A percentile compares a stretch with the other conserved stretches of the same genome.
Evolutionary conservation across 306 rosid genomes (phyloP).

Genomic region (Cicer judaicum): DNA sequence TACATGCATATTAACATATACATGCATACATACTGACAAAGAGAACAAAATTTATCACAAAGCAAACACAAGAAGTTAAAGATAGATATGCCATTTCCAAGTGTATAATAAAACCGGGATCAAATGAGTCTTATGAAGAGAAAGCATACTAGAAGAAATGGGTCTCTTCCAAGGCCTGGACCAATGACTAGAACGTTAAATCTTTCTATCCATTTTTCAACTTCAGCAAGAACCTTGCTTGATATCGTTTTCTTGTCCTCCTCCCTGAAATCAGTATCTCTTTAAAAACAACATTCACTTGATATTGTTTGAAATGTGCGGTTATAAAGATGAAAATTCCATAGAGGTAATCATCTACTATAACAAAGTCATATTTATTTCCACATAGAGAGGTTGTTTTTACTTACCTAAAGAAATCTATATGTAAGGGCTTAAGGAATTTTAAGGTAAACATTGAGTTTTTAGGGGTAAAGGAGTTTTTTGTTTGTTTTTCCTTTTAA

Average conservation of each 20-base stretch:
- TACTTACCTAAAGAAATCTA: too few relatives aligned
- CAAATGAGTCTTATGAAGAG: slow-evolving; percentile 32
- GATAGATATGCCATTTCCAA: neutral
- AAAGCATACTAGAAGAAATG: slow-evolving; percentile 77
- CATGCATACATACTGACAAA: too few relatives aligned
- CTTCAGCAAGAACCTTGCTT: slow-evolving; percentile 73
- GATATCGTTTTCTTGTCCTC: slow-evolving; percentile 62
- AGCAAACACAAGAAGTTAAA: too few relatives aligned
- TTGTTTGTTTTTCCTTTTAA: too few relatives aligned
- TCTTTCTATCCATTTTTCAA: slow-evolving; percentile 84
- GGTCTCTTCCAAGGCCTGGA: slow-evolving; percentile 97
- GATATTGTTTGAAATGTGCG: slow-evolving; percentile 7
- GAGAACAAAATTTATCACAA: too few relatives aligned
- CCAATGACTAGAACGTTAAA: slow-evolving; percentile 92
- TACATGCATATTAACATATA: too few relatives aligned
- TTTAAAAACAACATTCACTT: slow-evolving; percentile 33
- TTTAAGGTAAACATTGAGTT: too few relatives aligned
- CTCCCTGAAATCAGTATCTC: slow-evolving; percentile 59
- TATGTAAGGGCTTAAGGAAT: too few relatives aligned
- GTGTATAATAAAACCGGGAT: slow-evolving; percentile 21
- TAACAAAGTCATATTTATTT: too few relatives aligned
- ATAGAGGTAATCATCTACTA: neutral
- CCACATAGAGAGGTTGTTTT: too few relatives aligned
- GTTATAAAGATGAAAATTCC: slow-evolving; percentile 30
- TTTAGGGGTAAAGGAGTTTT: too few relatives aligned